A percentile compares a stretch with the other conserved stretches of the same genome.
Evolutionary conservation across 1,284 basidiomycete genomes (phyloP).

Genomic region (Rhodotorula glutinis): DNA sequence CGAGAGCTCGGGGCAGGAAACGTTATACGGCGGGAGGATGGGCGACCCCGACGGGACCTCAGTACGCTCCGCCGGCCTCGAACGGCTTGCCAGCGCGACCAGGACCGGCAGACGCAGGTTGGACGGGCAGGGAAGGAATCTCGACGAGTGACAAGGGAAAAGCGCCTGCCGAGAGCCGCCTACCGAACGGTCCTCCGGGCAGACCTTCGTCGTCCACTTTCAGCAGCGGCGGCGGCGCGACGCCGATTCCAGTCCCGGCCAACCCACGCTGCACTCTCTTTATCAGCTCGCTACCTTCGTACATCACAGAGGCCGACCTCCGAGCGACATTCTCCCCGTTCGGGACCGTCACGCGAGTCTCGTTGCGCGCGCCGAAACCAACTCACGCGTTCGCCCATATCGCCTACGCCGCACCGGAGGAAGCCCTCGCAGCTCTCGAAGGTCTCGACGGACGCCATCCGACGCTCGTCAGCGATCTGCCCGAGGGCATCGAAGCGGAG

Average conservation of each 20-base stretch:
- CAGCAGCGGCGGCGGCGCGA: neutral
- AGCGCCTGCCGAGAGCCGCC: neutral
- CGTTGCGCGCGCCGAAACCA: neutral
- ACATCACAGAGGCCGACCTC: neutral
- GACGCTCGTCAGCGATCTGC: neutral
- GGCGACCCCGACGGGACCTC: neutral
- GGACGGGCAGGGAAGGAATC: neutral
- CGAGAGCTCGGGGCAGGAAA: neutral
- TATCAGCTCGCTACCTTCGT: neutral
- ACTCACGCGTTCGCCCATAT: slow-evolving; percentile 9
- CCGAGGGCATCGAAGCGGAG: neutral
- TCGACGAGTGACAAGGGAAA: neutral
- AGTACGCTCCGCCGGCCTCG: neutral
- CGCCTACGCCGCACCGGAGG: neutral
- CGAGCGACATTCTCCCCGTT: slow-evolving; percentile 6
- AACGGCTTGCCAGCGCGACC: neutral
- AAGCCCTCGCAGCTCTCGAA: slow-evolving; percentile 6
- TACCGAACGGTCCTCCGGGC: neutral
- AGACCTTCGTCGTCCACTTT: neutral
- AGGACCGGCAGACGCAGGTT: neutral
- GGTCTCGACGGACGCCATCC: slow-evolving; percentile 4
- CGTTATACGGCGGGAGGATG: slow-evolving; percentile 2
- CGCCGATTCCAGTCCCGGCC: slow-evolving; percentile 15
- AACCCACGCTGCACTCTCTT: slow-evolving; percentile 14
- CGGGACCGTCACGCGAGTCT: slow-evolving; percentile 3